phyloP scores from a whole-genome alignment of 2,329 filamentous ascomycete genomes.

The Cladosporium cucumerinum region DNA sequence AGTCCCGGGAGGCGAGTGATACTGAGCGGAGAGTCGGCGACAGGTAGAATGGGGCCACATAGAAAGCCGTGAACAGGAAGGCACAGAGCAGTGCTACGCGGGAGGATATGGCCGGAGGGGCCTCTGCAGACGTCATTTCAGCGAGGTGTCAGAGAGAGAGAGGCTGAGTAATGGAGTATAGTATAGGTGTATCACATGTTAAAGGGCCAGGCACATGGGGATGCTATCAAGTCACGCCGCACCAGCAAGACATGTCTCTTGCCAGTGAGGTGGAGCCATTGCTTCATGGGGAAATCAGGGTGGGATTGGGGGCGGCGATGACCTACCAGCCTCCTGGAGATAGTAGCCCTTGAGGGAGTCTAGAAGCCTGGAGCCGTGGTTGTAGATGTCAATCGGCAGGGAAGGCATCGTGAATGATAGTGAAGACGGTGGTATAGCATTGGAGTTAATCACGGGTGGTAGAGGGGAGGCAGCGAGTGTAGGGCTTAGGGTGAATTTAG shows the following conservation, averaged over 20 bases:
- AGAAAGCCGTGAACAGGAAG: slow-evolving; percentile 77
- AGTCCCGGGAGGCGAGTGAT: slow-evolving; percentile 74
- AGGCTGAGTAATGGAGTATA: background rate
- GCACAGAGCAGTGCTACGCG: slow-evolving; percentile 31
- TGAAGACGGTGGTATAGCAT: slow-evolving; percentile 15
- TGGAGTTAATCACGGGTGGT: slow-evolving; percentile 1
- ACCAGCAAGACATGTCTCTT: slow-evolving; percentile 14
- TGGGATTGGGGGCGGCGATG: background rate
- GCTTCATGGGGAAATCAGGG: background rate
- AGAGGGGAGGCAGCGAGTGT: background rate
- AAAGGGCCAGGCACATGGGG: background rate
- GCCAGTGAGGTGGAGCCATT: background rate
- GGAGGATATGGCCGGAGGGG: slow-evolving; percentile 24
- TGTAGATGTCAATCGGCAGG: slow-evolving; percentile 17
- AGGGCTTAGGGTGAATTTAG: background rate
- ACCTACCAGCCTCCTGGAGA: slow-evolving; percentile 20
- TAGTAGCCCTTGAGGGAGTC: slow-evolving; percentile 19
- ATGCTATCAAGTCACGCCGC: background rate
- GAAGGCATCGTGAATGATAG: slow-evolving; percentile 4
- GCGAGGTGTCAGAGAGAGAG: background rate
- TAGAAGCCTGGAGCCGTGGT: slow-evolving; percentile 13
- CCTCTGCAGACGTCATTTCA: slow-evolving; percentile 26
- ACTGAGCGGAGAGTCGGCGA: slow-evolving; percentile 77
- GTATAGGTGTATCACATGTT: background rate
- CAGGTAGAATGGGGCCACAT: slow-evolving; percentile 88